A percentile compares a stretch with the other conserved stretches of the same genome.
Conservation (phyloP, 2,329 filamentous ascomycete genomes). For the Zymoseptoria ardabiliae region DNA sequence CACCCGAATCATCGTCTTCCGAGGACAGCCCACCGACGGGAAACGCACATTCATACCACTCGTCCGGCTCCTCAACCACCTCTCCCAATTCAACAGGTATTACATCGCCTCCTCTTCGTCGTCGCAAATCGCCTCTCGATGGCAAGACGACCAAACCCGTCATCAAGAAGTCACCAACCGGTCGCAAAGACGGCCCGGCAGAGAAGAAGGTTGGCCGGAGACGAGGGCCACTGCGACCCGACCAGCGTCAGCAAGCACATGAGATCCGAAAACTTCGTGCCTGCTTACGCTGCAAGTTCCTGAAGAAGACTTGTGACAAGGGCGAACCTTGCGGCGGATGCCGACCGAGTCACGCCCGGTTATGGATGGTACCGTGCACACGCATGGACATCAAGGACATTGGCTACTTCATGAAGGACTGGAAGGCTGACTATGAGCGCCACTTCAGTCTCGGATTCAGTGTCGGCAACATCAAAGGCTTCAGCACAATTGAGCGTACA, state of each 20-base stretch:
- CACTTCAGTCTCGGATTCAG: conserved; percentile 82
- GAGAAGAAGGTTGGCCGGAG: conserved; percentile 93
- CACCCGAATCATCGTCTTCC: conserved; percentile 20
- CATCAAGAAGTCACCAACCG: conserved; percentile 61
- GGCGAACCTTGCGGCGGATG: conserved; percentile 93
- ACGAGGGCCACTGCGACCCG: conserved; percentile 80
- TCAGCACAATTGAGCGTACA: conserved; percentile 53
- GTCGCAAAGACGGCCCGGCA: conserved; percentile 65
- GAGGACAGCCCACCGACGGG: conserved; percentile 23
- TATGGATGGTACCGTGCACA: conserved; percentile 97
- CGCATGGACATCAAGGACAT: conserved; percentile 99
- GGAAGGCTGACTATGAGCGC: conserved; percentile 93
- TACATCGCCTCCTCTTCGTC: conserved; percentile 50
- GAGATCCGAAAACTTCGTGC: conserved; percentile 93
- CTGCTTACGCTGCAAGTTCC: conserved; percentile 92
- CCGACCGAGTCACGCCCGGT: conserved; percentile 85
- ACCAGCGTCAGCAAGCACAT: conserved; percentile 92
- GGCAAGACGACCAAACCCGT: conserved; percentile 78
- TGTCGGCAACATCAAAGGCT: conserved; percentile 90
- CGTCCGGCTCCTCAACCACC: conserved; percentile 26
- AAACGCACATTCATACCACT: conserved; percentile 18
- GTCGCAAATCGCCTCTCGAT: conserved; percentile 53
- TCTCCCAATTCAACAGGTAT: conserved; percentile 28
- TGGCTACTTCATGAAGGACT: conserved; percentile 97
- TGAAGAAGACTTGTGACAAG: conserved; percentile 99